A percentile compares a stretch with the other conserved stretches of the same genome.
These are phyloP conservation scores for Myriangium duriaei DNA, from an alignment of 2,329 filamentous ascomycete species.

Conservation along the genomic window DNA sequence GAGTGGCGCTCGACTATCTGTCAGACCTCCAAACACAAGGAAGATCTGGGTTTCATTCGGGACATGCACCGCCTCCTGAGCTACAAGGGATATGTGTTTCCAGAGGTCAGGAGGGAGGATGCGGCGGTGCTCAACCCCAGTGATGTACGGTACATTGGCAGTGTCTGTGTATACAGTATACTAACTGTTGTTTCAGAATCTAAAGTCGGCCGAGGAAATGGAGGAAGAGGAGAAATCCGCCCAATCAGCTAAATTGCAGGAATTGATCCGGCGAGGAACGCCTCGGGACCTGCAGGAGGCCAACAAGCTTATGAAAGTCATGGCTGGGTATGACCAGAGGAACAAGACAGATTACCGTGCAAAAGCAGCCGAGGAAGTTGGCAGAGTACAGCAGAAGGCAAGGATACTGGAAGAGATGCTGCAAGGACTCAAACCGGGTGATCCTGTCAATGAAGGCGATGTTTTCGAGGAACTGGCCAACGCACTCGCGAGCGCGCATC, in stretches of 20 bases:
- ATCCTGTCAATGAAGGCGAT: conserved; percentile 59
- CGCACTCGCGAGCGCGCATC: conserved; percentile 82
- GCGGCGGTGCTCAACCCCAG: conserved; percentile 93
- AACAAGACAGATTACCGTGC: conserved; percentile 96
- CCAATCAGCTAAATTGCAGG: conserved; percentile 95
- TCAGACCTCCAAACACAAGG: conserved; percentile 93
- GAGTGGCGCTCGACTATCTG: conserved; percentile 98
- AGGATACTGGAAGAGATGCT: conserved; percentile 84
- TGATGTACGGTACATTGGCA: conserved; percentile 54
- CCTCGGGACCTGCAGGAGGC: conserved; percentile 93
- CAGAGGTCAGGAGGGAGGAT: conserved; percentile 83
- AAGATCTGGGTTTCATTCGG: conserved; percentile 87
- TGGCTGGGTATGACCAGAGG: conserved; percentile 92
- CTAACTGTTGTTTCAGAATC: conserved; percentile 49
- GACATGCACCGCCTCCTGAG: conserved; percentile 95
- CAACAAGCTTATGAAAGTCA: conserved; percentile 96
- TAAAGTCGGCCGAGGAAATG: conserved; percentile 97
- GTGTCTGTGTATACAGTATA: not conserved
- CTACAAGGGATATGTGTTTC: conserved; percentile 95
- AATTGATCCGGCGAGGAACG: conserved; percentile 81
- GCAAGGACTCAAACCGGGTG: conserved; percentile 68
- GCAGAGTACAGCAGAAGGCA: conserved; percentile 92
- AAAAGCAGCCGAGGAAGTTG: conserved; percentile 90
- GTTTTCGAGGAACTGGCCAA: conserved; percentile 75
- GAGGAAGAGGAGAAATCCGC: conserved; percentile 91